A percentile compares a stretch with the other conserved stretches of the same genome.
phyloP scores from a whole-genome alignment of 768 basidiomycete genomes.

The Mycena albidolilacea region DNA sequence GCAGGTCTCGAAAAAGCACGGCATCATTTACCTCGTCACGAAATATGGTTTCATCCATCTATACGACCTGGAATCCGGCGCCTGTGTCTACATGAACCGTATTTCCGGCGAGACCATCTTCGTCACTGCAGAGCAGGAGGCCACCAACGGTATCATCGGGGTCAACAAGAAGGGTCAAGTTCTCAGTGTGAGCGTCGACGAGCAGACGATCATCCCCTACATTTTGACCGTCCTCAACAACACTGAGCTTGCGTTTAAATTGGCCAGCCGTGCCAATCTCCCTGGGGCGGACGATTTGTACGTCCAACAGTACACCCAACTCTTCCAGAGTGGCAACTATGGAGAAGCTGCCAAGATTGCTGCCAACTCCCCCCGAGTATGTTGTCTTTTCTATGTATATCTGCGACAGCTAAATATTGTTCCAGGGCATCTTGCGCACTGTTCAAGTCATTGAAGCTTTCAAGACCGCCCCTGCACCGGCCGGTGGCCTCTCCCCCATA shows the following conservation, averaged over 20 bases:
- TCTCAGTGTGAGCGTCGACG: conserved; percentile 96
- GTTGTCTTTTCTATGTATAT: conserved; percentile 39
- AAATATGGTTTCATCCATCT: conserved; percentile 99
- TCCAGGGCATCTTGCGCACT: conserved; percentile 93
- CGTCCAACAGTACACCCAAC: conserved; percentile 91
- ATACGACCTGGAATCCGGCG: conserved; percentile 97
- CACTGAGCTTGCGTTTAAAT: conserved; percentile 97
- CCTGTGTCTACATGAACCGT: conserved; percentile 99
- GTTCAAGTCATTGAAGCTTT: conserved; percentile 97
- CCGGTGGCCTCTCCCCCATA: conserved; percentile 94
- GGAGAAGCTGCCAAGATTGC: conserved; percentile 97
- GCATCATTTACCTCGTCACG: conserved; percentile 96
- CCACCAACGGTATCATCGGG: conserved; percentile 95
- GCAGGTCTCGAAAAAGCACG: conserved; percentile 98
- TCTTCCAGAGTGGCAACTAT: conserved; percentile 91
- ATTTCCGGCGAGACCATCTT: conserved; percentile 99
- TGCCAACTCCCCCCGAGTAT: conserved; percentile 93
- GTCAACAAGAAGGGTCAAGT: conserved; percentile 99
- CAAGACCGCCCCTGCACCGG: conserved; percentile 93
- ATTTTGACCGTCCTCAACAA: conserved; percentile 95
- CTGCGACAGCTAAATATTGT: conserved; percentile 21
- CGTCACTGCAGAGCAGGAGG: conserved; percentile 97
- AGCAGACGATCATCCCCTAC: conserved; percentile 96
- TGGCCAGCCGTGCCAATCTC: conserved; percentile 95
- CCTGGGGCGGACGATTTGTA: conserved; percentile 99